A percentile compares a stretch with the other conserved stretches of the same genome.
Conservation (phyloP, 169 alveolate genomes). For the Theileria equi region DNA sequence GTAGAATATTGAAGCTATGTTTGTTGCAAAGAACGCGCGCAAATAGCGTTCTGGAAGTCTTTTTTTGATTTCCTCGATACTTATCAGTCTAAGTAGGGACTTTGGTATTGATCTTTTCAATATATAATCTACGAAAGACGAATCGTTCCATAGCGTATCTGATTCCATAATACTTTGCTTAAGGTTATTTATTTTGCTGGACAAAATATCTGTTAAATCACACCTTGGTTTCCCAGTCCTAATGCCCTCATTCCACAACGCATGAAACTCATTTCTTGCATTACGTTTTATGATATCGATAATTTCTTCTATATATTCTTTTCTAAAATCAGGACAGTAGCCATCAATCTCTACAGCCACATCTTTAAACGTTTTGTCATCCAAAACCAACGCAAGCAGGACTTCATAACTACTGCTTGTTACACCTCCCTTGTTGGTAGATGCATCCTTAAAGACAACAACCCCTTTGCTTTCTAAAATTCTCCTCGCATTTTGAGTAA, state of each 20-base stretch:
- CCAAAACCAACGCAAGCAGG: conserved; percentile 78
- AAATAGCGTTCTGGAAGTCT: conserved; percentile 75
- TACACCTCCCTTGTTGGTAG: conserved; percentile 86
- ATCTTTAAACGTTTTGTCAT: conserved; percentile 56
- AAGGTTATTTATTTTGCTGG: conserved; percentile 73
- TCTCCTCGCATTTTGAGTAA: conserved; percentile 82
- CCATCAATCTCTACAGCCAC: conserved; percentile 41
- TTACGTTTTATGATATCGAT: conserved; percentile 62
- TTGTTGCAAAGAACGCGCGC: conserved; percentile 74
- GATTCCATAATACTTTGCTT: conserved; percentile 67
- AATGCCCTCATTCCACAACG: conserved; percentile 72
- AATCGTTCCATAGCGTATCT: conserved; percentile 70
- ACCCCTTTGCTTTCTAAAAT: conserved; percentile 76
- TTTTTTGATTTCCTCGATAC: conserved; percentile 64
- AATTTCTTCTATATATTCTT: conserved; percentile 69
- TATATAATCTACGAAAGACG: conserved; percentile 34
- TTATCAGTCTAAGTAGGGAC: conserved; percentile 58
- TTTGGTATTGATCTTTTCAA: conserved; percentile 64
- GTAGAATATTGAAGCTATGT: conserved; percentile 77
- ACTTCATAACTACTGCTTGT: conserved; percentile 84
- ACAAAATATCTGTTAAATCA: conserved; percentile 76
- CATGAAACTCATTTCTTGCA: conserved; percentile 69
- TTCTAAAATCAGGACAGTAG: conserved; percentile 53
- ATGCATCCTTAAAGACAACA: conserved; percentile 79
- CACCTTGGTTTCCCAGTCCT: conserved; percentile 77